Conservation (phyloP, 176 grass and related monocot genomes). For the Paspalum vaginatum region DNA sequence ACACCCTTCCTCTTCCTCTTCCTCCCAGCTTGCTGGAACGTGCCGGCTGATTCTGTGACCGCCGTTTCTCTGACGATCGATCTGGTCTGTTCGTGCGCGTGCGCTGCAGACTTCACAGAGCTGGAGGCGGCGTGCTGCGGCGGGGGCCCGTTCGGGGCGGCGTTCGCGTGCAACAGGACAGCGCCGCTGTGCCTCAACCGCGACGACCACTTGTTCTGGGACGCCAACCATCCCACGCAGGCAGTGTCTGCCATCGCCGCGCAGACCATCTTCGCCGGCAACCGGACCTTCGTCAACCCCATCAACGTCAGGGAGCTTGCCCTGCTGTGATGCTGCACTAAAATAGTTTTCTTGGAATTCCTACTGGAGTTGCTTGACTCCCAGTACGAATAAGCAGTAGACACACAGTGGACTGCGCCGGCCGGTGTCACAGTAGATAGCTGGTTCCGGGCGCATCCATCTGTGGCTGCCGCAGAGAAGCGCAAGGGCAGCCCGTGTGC, state of each 20-base stretch:
- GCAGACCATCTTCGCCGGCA: conserved; percentile 42
- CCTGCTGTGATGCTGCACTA: background rate
- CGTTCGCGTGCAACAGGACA: conserved; percentile 20
- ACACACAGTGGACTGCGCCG: background rate
- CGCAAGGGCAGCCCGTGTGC: background rate
- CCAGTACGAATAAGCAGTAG: conserved; percentile 30
- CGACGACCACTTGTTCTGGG: conserved; percentile 54
- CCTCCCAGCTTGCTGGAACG: background rate
- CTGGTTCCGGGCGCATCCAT: background rate
- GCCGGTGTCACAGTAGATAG: background rate
- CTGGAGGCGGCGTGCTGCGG: conserved; percentile 58
- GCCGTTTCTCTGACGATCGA: background rate
- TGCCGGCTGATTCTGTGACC: background rate
- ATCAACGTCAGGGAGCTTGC: conserved; percentile 53
- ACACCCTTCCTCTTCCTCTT: background rate
- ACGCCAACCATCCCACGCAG: conserved; percentile 57
- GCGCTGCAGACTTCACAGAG: conserved; percentile 44
- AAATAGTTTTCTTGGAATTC: background rate
- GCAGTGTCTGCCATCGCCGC: conserved; percentile 50
- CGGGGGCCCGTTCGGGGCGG: conserved; percentile 26
- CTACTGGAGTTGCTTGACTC: background rate
- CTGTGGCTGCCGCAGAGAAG: background rate
- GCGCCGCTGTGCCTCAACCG: conserved; percentile 44
- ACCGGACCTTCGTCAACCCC: conserved; percentile 41
- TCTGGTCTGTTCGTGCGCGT: background rate